Evolutionary conservation across 2,329 filamentous ascomycete species (phyloP), one percentile per base, ranked within the genome.

Genomic region (Fonsecaea pedrosoi): DNA sequence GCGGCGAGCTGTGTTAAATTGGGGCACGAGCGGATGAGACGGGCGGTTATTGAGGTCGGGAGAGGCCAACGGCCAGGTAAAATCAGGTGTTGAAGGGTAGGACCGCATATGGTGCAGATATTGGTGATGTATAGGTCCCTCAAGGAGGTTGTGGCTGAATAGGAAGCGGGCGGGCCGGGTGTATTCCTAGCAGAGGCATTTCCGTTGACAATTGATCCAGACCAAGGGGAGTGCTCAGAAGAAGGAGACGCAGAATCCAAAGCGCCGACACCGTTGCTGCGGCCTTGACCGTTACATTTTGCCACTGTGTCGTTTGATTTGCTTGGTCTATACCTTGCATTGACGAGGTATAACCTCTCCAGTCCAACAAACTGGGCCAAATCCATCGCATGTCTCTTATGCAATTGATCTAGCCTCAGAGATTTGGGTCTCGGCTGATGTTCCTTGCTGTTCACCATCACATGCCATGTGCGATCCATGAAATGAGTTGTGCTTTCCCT

Each of bases 1-100:
- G 88, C 76, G 32, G 81, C 85, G 0, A 89, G 77, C 71, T 89
- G 86, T 67, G 87, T 85, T 13, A 89, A 77, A 61, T 87, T 81
- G 0, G 86, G 85, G 65, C 85, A 87, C 9, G 77, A 77, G 58
- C 83, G 82, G 37, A 86, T 83, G 6, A 89, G 76, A 7, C 82
- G 81, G 37, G 80, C 80, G 8, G 89, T 76, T 4, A 83, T 78
- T 1, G 78, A 74, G 2, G 80, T 77, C 15, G 81, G 80, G 2
- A 89, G 78, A 18, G 80, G 76, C 85, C 86, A 89, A 53, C 82
- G 78, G 38, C 86, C 82, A 2, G 82, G 81, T 4, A 89, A 81
- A 2, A 89, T 80, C 5, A 89, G 81, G 70, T 87, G 85, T 53
- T 81, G 82, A 48, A 89, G 75, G 1, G 79, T 83, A 25, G 78